phyloP scores from a whole-genome alignment of 2,329 filamentous ascomycete genomes.

The Venturia asperata region DNA sequence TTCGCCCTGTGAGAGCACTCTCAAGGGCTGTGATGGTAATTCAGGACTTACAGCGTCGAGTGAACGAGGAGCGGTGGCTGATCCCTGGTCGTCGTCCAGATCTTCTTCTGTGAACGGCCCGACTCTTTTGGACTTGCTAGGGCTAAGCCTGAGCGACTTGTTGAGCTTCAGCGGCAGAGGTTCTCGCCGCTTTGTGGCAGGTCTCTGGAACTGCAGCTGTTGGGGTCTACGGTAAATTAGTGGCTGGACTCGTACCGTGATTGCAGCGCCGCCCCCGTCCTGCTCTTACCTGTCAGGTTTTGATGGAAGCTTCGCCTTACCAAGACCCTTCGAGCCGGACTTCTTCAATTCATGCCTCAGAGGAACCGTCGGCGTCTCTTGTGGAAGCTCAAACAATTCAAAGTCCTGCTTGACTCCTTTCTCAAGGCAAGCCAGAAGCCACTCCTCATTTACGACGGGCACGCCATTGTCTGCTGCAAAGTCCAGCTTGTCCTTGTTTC shows the following conservation, averaged over 20 bases:
- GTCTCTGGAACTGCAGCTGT: constrained; percentile 4
- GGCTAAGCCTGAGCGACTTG: neutral
- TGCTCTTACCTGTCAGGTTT: constrained; percentile 7
- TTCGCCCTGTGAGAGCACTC: neutral
- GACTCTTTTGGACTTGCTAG: neutral
- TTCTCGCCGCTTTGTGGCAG: neutral
- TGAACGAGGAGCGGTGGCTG: neutral
- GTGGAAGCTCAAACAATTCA: constrained; percentile 36
- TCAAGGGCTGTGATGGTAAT: neutral
- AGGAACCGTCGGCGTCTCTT: constrained; percentile 18
- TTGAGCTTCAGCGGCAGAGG: neutral
- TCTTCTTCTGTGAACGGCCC: constrained; percentile 14
- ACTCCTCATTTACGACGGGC: constrained; percentile 71
- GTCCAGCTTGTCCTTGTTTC: constrained; percentile 67
- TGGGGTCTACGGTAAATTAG: neutral
- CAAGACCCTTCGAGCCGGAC: neutral
- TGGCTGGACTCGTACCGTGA: neutral
- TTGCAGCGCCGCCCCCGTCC: neutral
- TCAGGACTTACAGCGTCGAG: neutral
- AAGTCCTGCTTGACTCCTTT: constrained; percentile 43
- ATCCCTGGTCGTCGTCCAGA: neutral
- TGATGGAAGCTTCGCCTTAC: constrained; percentile 7
- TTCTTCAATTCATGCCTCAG: neutral
- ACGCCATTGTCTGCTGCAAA: constrained; percentile 69
- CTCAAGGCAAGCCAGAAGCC: constrained; percentile 77